Percentiles rank a stretch among this genome's conserved stretches.
These are phyloP conservation scores for Pterocarpus santalinus DNA, from an alignment of 306 rosid species.

Conservation along the genomic window DNA sequence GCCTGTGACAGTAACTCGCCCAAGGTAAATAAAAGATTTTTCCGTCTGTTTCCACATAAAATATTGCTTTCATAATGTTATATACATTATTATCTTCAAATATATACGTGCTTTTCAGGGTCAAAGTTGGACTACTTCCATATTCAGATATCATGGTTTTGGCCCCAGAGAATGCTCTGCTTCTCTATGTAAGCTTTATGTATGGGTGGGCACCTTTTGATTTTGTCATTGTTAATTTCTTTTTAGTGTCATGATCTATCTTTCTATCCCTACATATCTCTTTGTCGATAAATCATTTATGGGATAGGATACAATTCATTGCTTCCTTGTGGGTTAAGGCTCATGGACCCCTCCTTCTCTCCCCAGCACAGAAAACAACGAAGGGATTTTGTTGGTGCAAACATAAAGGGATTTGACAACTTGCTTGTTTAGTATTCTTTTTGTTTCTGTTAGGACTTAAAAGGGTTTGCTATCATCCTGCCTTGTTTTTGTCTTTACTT, in stretches of 20 bases:
- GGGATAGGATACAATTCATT: constrained; percentile 1
- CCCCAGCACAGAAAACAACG: too few species aligned
- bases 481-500: constrained; percentile 31
- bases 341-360: neutral
- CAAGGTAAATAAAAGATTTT: constrained; percentile 61
- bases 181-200: constrained; percentile 84
- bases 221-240: constrained; percentile 32
- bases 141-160: constrained; percentile 82
- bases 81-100: constrained; percentile 44
- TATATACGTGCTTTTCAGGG: constrained; percentile 59
- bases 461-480: constrained; percentile 4
- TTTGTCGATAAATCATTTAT: constrained; percentile 11
- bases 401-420: constrained; percentile 8
- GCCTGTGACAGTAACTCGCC: constrained; percentile 88
- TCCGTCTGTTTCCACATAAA: constrained; percentile 20
- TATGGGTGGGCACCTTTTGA: constrained; percentile 38
- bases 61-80: constrained; percentile 33
- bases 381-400: neutral
- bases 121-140: constrained; percentile 76
- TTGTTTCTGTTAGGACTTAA: constrained; percentile 15
- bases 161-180: constrained; percentile 84
- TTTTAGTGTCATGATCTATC: constrained; percentile 2
- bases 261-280: constrained; percentile 1
- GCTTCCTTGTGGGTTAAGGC: constrained; percentile 35
- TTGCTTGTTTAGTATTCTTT: constrained; percentile 7